These are phyloP conservation scores for Pholiota molesta DNA, from an alignment of 768 basidiomycete species.

Conservation along the genomic window DNA sequence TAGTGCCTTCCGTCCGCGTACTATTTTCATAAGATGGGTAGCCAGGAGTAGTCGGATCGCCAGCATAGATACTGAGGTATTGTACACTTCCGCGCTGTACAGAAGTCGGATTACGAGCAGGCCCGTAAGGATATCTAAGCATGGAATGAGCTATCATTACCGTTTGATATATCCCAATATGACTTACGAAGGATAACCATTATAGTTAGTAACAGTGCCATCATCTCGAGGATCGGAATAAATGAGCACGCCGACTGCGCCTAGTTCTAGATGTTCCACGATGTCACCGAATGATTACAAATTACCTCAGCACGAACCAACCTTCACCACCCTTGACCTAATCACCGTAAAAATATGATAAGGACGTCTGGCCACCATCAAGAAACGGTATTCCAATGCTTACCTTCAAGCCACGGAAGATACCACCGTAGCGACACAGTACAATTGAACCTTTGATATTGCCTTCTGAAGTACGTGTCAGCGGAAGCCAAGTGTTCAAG, in stretches of 20 bases:
- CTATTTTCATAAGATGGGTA: constrained; percentile 85
- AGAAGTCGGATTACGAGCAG: constrained; percentile 80
- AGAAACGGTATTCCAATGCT: neutral
- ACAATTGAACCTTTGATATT: constrained; percentile 77
- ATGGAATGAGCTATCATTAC: neutral
- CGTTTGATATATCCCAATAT: neutral
- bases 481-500: neutral
- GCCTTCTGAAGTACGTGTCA: constrained; percentile 44
- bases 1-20: constrained; percentile 61
- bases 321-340: constrained; percentile 79
- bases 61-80: constrained; percentile 66
- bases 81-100: constrained; percentile 87
- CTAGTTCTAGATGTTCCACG: constrained; percentile 41
- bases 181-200: constrained; percentile 61
- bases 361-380: neutral
- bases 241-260: constrained; percentile 75
- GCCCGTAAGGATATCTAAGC: constrained; percentile 73
- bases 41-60: constrained; percentile 86
- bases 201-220: constrained; percentile 70
- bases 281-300: neutral
- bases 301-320: neutral
- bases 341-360: constrained; percentile 13
- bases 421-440: constrained; percentile 72
- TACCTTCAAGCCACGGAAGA: constrained; percentile 87
- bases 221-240: constrained; percentile 87